Percentiles rank a stretch among this genome's conserved stretches.
These are phyloP conservation scores for Monosporascus sp. DNA, from an alignment of 2,329 filamentous ascomycete genomes.

Conservation along the genomic window DNA sequence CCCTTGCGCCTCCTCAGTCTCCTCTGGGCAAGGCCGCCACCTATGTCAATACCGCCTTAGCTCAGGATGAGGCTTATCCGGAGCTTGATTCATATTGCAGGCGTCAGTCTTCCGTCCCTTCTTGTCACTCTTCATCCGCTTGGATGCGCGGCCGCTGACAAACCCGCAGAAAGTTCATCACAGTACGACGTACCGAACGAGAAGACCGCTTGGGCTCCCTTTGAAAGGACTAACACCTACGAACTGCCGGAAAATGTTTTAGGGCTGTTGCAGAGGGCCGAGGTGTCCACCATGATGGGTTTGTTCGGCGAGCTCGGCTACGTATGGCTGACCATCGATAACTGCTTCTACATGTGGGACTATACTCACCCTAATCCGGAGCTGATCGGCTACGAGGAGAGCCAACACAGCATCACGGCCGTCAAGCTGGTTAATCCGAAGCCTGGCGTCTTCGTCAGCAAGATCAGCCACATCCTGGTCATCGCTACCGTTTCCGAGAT, in stretches of 20 bases:
- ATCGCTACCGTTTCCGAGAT: constrained; percentile 84
- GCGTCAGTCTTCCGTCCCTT: constrained; percentile 55
- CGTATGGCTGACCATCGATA: constrained; percentile 94
- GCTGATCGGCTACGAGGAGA: constrained; percentile 86
- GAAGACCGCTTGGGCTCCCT: constrained; percentile 75
- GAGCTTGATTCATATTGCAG: constrained; percentile 85
- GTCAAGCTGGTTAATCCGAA: constrained; percentile 84
- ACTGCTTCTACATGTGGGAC: constrained; percentile 94
- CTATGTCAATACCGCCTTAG: constrained; percentile 75
- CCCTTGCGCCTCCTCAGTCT: constrained; percentile 35
- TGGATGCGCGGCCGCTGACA: constrained; percentile 22
- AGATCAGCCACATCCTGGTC: constrained; percentile 83
- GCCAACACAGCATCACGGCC: constrained; percentile 81
- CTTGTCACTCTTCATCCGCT: neutral
- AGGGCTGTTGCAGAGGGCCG: constrained; percentile 81
- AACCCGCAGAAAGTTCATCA: constrained; percentile 67
- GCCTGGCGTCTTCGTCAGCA: constrained; percentile 76
- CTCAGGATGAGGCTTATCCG: constrained; percentile 73
- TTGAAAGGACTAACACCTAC: constrained; percentile 80
- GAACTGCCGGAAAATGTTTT: constrained; percentile 89
- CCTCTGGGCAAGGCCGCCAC: constrained; percentile 70
- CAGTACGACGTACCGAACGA: constrained; percentile 76
- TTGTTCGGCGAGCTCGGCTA: constrained; percentile 92
- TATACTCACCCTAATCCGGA: constrained; percentile 91
- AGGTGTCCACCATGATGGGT: constrained; percentile 89